Evolutionary conservation across 257 asterid genomes (phyloP).

Genomic region (Solanum pimpinellifolium): DNA sequence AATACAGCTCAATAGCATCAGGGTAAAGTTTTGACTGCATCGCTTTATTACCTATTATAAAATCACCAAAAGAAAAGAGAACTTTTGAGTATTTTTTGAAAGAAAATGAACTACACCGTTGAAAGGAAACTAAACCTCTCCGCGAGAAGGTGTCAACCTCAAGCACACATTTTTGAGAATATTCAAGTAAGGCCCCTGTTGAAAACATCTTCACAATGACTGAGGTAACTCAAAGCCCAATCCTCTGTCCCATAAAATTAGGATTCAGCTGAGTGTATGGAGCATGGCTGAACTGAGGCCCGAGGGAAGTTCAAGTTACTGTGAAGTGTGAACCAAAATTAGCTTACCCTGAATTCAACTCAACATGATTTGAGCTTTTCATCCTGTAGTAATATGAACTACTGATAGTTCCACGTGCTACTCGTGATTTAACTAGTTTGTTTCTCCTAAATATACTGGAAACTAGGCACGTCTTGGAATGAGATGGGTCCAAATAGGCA

Average conservation of each 20-base stretch:
- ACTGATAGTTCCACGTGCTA: neutral
- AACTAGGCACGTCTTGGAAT: neutral
- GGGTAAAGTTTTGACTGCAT: conserved; percentile 57
- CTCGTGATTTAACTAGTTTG: neutral
- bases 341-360: neutral
- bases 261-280: neutral
- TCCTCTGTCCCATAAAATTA: neutral
- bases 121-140: neutral
- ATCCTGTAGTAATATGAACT: neutral
- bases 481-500: neutral
- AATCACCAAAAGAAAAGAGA: neutral
- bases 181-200: neutral
- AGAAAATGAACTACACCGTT: neutral
- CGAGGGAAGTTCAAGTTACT: neutral
- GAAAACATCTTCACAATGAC: neutral
- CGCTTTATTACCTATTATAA: conserved; percentile 49
- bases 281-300: neutral
- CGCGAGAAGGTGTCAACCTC: neutral
- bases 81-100: neutral
- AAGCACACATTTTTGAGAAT: neutral
- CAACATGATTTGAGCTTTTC: neutral
- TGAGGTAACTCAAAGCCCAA: neutral
- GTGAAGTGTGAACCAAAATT: neutral
- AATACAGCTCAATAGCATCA: conserved; percentile 67
- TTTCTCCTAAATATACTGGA: neutral